Evolutionary conservation across 2,329 filamentous ascomycete species (phyloP).

Genomic region (Neoscytalidium dimidiatum): DNA sequence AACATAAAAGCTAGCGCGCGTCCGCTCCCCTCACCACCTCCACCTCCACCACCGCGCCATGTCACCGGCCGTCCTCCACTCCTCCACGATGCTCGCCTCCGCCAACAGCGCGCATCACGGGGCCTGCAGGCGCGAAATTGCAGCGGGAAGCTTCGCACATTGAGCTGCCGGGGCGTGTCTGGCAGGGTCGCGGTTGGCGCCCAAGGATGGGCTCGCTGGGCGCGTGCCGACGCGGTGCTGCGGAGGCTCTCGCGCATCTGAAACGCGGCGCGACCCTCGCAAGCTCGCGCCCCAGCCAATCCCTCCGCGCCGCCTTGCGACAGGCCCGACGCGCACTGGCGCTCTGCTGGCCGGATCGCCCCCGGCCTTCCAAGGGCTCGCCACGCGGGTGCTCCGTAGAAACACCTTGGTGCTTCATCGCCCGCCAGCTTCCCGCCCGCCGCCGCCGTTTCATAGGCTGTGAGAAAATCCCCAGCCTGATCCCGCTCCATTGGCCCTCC

Average conservation of each 20-base stretch:
- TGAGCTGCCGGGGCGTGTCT: not conserved
- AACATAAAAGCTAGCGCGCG: not conserved
- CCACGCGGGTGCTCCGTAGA: conserved; percentile 9
- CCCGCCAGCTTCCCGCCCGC: conserved; percentile 3
- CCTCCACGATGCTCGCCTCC: not conserved
- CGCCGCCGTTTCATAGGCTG: conserved; percentile 14
- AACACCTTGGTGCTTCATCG: conserved; percentile 17
- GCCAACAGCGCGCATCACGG: not conserved
- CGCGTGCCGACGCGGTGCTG: conserved; percentile 9
- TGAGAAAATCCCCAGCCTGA: not conserved
- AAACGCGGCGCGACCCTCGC: not conserved
- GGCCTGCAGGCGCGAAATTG: not conserved
- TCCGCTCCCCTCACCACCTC: not conserved
- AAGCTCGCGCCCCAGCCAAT: conserved; percentile 10
- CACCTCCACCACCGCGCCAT: not conserved
- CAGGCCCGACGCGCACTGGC: conserved; percentile 4
- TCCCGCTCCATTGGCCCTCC: not conserved
- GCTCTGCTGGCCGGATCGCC: not conserved
- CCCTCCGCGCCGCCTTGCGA: not conserved
- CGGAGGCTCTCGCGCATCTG: conserved; percentile 16
- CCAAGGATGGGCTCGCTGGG: not conserved
- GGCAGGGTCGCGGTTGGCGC: not conserved
- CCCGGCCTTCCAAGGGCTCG: not conserved
- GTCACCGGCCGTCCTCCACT: not conserved
- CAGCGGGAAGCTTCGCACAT: not conserved